Evolutionary conservation across 2,329 filamentous ascomycete genomes (phyloP).

Genomic region (Xylaria sp.): DNA sequence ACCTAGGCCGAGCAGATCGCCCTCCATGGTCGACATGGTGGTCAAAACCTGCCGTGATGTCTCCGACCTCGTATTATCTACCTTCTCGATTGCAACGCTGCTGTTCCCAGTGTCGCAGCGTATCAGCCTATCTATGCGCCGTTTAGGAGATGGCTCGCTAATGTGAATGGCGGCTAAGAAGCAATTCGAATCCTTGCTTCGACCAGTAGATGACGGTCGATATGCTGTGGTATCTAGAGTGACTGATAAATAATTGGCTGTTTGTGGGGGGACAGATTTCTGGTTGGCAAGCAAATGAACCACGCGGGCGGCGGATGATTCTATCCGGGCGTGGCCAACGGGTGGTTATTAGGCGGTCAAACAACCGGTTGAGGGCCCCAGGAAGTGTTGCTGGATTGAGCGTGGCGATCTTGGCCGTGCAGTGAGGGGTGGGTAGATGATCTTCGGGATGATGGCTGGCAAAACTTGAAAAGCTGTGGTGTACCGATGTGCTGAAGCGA

Average conservation of each 20-base stretch:
- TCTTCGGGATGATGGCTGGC: conserved; percentile 34
- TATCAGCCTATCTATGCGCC: conserved; percentile 27
- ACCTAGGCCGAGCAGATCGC: conserved; percentile 42
- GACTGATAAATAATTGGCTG: conserved; percentile 26
- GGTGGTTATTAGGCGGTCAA: conserved; percentile 29
- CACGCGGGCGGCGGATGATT: conserved; percentile 26
- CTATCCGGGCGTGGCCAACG: conserved; percentile 21
- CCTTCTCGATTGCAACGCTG: conserved; percentile 30
- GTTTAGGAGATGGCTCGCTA: conserved; percentile 19
- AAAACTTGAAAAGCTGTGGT: conserved; percentile 22
- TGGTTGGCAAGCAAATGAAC: conserved; percentile 27
- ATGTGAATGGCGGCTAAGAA: conserved; percentile 21
- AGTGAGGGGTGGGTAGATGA: conserved; percentile 29
- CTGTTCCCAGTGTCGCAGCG: conserved; percentile 31
- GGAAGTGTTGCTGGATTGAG: conserved; percentile 20
- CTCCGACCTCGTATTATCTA: conserved; percentile 32
- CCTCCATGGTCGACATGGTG: conserved; percentile 38
- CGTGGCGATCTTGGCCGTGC: conserved; percentile 25
- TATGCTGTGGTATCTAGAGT: conserved; percentile 34
- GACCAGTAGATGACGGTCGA: conserved; percentile 22
- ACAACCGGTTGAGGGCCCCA: conserved; percentile 17
- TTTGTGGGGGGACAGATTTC: conserved; percentile 15
- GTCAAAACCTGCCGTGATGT: conserved; percentile 34
- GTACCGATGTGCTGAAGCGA: conserved; percentile 24
- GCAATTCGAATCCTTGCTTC: conserved; percentile 15